A percentile compares a stretch with the other conserved stretches of the same genome.
These are phyloP conservation scores for Candida rishiriensis DNA, from an alignment of 805 yeast species.

Conservation along the genomic window DNA sequence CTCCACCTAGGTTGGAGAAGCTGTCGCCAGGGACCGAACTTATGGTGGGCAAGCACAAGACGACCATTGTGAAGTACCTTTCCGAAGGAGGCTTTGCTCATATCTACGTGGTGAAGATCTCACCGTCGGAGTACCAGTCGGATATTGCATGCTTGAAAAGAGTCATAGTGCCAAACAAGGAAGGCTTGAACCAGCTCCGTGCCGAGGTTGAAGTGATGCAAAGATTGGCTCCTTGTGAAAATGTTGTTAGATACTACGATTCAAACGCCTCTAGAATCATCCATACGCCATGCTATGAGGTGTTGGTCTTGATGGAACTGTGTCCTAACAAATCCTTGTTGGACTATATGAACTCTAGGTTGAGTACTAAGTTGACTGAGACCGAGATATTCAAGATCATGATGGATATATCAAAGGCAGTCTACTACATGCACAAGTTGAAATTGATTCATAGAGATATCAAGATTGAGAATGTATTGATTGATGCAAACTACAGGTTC, in stretches of 20 bases:
- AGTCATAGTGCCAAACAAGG: slow-evolving; percentile 68
- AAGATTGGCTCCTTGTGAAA: slow-evolving; percentile 47
- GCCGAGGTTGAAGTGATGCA: slow-evolving; percentile 82
- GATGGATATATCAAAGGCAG: slow-evolving; percentile 74
- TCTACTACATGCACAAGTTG: slow-evolving; percentile 78
- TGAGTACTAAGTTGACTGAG: slow-evolving; percentile 73
- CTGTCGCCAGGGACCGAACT: slow-evolving; percentile 42
- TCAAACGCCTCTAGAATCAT: slow-evolving; percentile 66
- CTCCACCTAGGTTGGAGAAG: slow-evolving; percentile 12
- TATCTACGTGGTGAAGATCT: slow-evolving; percentile 59
- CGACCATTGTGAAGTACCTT: slow-evolving; percentile 41
- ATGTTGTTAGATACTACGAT: slow-evolving; percentile 67
- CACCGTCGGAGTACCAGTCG: slow-evolving; percentile 40
- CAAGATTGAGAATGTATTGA: slow-evolving; percentile 89
- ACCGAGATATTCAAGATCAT: slow-evolving; percentile 76
- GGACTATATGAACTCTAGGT: slow-evolving; percentile 85
- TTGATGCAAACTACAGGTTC: slow-evolving; percentile 63
- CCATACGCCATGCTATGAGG: slow-evolving; percentile 61
- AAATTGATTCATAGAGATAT: slow-evolving; percentile 87
- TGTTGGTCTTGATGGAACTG: slow-evolving; percentile 85
- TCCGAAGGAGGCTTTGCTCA: slow-evolving; percentile 73
- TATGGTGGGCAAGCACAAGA: slow-evolving; percentile 46
- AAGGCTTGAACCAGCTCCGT: slow-evolving; percentile 59
- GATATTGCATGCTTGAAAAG: slow-evolving; percentile 66
- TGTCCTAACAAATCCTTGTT: slow-evolving; percentile 84